A percentile compares a stretch with the other conserved stretches of the same genome.
Evolutionary conservation across 1,139 yeast genomes (phyloP).

Genomic region (Magnusiomyces ingens): DNA sequence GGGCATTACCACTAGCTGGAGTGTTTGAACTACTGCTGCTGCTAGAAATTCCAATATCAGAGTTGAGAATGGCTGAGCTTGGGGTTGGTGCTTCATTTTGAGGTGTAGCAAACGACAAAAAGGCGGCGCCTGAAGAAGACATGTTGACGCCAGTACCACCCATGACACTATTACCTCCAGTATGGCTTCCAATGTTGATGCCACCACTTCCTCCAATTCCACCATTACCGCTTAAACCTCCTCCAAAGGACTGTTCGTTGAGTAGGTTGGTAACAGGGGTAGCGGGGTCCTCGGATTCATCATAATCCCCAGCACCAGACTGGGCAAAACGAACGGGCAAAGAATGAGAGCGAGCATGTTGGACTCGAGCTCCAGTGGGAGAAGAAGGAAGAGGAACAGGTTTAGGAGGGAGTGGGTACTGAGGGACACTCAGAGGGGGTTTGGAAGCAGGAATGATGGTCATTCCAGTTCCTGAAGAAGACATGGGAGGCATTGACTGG

Average conservation of each 20-base stretch:
- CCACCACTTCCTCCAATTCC: neutral
- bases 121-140: neutral
- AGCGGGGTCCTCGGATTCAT: neutral
- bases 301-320: conserved; percentile 3
- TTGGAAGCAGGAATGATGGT: conserved; percentile 7
- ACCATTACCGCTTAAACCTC: neutral
- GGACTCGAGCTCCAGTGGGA: conserved; percentile 15
- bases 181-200: too few species aligned
- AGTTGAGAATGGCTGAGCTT: conserved; percentile 5
- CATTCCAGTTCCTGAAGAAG: neutral
- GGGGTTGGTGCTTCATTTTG: conserved; percentile 2
- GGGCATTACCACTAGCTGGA: neutral
- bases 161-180: too few species aligned
- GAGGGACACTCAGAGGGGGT: conserved; percentile 14
- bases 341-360: conserved; percentile 9
- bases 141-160: neutral
- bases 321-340: conserved; percentile 12
- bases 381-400: conserved; percentile 17
- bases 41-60: conserved; percentile 5
- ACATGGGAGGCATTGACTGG: neutral
- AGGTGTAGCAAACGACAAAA: neutral
- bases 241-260: neutral
- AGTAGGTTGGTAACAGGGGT: neutral
- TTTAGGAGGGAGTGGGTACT: conserved; percentile 16
- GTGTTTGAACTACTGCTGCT: conserved; percentile 6